Percentiles rank a stretch among this genome's conserved stretches.
Conservation (phyloP, 2,329 filamentous ascomycete species). For the Shiraia sp. region DNA sequence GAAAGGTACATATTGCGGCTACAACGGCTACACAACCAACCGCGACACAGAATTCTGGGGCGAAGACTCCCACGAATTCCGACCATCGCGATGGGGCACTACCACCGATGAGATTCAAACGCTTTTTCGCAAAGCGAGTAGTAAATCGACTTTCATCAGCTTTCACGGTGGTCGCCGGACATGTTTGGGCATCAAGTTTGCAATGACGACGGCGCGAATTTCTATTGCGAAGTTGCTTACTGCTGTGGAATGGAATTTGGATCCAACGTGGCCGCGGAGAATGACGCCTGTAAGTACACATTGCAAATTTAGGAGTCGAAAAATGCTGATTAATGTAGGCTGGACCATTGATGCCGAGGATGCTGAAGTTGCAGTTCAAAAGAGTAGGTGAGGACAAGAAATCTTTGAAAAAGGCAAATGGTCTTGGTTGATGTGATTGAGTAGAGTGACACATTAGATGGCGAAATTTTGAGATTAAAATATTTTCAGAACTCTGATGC, state of each 20-base stretch:
- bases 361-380: constrained; percentile 5
- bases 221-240: constrained; percentile 35
- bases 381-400: not conserved
- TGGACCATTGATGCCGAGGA: constrained; percentile 6
- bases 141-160: constrained; percentile 42
- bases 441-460: no score
- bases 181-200: constrained; percentile 46
- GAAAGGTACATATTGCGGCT: constrained; percentile 12
- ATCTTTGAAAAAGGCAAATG: no score
- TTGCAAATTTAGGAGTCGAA: not conserved
- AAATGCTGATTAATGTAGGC: constrained; percentile 4
- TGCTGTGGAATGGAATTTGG: constrained; percentile 34
- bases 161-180: constrained; percentile 45
- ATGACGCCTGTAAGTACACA: constrained; percentile 41
- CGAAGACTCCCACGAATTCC: constrained; percentile 31
- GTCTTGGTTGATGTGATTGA: no score
- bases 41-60: constrained; percentile 13
- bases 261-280: constrained; percentile 35
- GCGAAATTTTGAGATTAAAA: not conserved
- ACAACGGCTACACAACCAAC: constrained; percentile 15
- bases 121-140: constrained; percentile 36
- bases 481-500: no score
- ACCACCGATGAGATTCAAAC: constrained; percentile 31
- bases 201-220: constrained; percentile 36
- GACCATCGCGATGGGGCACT: constrained; percentile 41